These are phyloP conservation scores for Saturnispora mendoncae DNA, from an alignment of 805 yeast species.

Conservation along the genomic window DNA sequence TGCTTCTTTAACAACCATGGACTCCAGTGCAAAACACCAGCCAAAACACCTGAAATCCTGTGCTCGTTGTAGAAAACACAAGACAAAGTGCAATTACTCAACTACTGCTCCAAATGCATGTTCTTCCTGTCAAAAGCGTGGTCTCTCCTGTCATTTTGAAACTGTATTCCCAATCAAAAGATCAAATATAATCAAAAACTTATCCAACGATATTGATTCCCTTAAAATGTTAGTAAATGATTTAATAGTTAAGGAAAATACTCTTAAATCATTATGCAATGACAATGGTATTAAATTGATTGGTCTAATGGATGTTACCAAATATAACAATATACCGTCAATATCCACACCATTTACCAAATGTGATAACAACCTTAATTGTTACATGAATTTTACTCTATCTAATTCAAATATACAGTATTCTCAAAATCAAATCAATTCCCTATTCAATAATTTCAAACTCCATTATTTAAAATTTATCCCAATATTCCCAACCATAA, in stretches of 20 bases:
- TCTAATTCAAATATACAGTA: background rate
- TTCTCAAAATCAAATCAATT: constrained; percentile 11
- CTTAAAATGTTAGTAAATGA: constrained; percentile 24
- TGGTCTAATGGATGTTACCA: constrained; percentile 25
- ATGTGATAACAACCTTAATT: too few relatives aligned
- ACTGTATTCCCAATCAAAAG: constrained; percentile 45
- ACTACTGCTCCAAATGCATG: constrained; percentile 47
- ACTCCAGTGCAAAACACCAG: too few relatives aligned
- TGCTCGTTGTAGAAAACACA: constrained; percentile 55
- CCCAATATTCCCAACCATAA: constrained; percentile 22
- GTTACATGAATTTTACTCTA: too few relatives aligned
- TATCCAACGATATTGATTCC: constrained; percentile 27
- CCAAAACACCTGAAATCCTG: constrained; percentile 49
- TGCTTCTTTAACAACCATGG: too few relatives aligned
- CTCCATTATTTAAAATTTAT: constrained; percentile 15
- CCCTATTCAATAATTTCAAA: constrained; percentile 18
- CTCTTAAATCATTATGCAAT: constrained; percentile 19
- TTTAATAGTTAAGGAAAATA: constrained; percentile 22
- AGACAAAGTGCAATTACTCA: constrained; percentile 55
- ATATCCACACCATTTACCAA: too few relatives aligned
- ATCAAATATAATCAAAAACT: constrained; percentile 31
- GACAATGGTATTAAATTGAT: constrained; percentile 24
- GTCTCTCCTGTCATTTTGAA: constrained; percentile 46
- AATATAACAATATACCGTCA: constrained; percentile 6
- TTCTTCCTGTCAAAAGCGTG: constrained; percentile 44